Evolutionary conservation across 345 rosid species (phyloP), one percentile per base, ranked within the genome.

Genomic region (Theobroma cacao): DNA sequence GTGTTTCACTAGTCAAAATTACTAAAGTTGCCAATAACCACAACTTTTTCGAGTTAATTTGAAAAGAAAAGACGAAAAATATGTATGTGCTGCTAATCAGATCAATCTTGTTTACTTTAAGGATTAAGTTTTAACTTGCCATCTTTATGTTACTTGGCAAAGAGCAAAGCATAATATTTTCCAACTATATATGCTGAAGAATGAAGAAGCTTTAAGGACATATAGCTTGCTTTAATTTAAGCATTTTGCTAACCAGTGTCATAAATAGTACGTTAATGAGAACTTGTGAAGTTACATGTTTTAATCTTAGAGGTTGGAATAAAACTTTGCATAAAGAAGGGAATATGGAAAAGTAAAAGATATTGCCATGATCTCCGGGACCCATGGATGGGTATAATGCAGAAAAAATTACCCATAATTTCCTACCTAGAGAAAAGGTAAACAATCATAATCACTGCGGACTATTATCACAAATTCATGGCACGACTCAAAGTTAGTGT

Each of bases 281-380:
- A 3, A 47, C 28, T 43, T 22, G 17, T 14, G 59, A 66, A 70
- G 34, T 36, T 58, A 41, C 47, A 56, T 47, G 72, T 58, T 75
- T 47, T 65, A 48, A 45, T 14, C 20, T 26, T 30, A 1, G 52
- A 40, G 31, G 28, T 66, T 72, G 75, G 82, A 81, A 79, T 50
- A 77, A 77, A 74, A 69, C 83, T 83, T 83, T 81, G 45, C 55
- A 74, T 18, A 83, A 83, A 71, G 80, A 76, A 58, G 36, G 9
- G 40, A 68, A 77, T 69, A 45, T 62, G 65, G 76, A 30, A 79
- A 83, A 83, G 84, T 59, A 47, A 79, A 83, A 78, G 77, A 59
- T 61, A 34, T 33, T 12, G 68, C 20, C 60, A 75, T 65, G 56
- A 82, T 62, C 66, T 20, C 55, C 41, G 72, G 84, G 79, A 64